Evolutionary conservation across 1,139 yeast genomes (phyloP), one percentile per base, ranked within the genome.

Genomic region (Kluyveromyces sp.): DNA sequence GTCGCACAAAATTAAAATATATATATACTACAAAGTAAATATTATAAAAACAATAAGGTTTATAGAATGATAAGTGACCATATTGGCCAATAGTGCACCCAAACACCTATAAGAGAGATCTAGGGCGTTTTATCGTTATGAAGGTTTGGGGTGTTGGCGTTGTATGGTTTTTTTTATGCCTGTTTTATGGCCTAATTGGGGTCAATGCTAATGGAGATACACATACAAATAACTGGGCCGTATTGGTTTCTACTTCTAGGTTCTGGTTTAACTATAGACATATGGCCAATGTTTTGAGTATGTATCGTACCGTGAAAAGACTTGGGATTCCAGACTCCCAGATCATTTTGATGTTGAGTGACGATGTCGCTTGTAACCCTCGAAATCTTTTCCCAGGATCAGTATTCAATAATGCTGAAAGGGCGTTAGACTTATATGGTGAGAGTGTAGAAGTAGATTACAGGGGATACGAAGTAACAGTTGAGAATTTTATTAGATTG

Each of bases 251-350:
- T 3, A 90, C 98, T 1, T 89, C 97, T 4, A 73, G 97, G 52
- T 92, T 92, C 67, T 92, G 99, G 99, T 92, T 92, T 73, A 92
- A 92, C 66, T 92, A 92, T 64, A 75, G 97, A 64, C 99, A 92
- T 66, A 88, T 92, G 90, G 98, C 98, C 41, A 92, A 92, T 66
- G 96, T 86, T 25, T 73, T 92, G 55, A 85, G 96, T 64, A 81
- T 94, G 77, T 92, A 92, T 69, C 77, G 98, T 57, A 92, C 97
- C 0, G 98, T 92, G 33, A 92, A 90, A 66, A 73, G 98, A 56
- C 69, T 92, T 50, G 99, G 98, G 2, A 92, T 92, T 31, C 99
- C 99, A 0, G 98, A 92, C 65, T 89, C 97, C 2, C 98, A 94
- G 63, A 94, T 92, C 63, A 90, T 92, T 42, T 71, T 92, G 58